Evolutionary conservation across 73 alveolate species (phyloP), one percentile per base, ranked within the genome.

Genomic region (Durusdinium trenchii): DNA sequence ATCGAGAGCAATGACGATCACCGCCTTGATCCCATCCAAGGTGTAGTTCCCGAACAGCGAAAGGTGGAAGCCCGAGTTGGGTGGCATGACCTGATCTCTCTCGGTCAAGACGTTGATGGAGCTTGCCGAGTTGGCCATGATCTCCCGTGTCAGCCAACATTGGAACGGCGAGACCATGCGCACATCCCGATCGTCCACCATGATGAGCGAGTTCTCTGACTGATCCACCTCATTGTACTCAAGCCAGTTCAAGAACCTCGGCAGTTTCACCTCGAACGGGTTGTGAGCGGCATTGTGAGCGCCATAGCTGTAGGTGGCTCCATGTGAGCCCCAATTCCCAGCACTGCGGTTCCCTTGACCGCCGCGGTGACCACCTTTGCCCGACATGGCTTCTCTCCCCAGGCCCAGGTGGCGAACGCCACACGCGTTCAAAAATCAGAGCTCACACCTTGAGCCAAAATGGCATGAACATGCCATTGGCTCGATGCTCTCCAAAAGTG

Each of bases 61-160:
- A 0, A 82, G 43, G 42, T 51, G 93, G 75, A 12, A 82, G 46
- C 75, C 93, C 16, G 93, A 82, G 35, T n/a, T 82, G 73, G 93
- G 93, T 3, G 93, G 93, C 93, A 82, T 82, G 93, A 82, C 93
- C 75, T 82, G 93, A 6, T 51, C 93, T 16, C 93, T 1, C 93
- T 82, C 75, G 0, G 93, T 82, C 75, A 82, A 48, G 52, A 47
- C 75, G 35, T 82, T 50, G 57, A 50, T 50, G 71, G 32, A 26
- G 1, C 50, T 26, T 0, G 73, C 62, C 3, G 87, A 32, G 87
- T 43, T 82, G 5, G 67, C 32, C 73, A 82, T 47, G 73, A 82
- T 32, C 73, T 82, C 92, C 46, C 16, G 0, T 5, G 10, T 46
- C 23, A 82, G 71, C 71, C 71, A 48, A 0, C 42, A 23, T 30